Base-by-base conservation (phyloP, 2,329 filamentous ascomycete genomes). In the Fusarium tanahbumbuense region DNA sequence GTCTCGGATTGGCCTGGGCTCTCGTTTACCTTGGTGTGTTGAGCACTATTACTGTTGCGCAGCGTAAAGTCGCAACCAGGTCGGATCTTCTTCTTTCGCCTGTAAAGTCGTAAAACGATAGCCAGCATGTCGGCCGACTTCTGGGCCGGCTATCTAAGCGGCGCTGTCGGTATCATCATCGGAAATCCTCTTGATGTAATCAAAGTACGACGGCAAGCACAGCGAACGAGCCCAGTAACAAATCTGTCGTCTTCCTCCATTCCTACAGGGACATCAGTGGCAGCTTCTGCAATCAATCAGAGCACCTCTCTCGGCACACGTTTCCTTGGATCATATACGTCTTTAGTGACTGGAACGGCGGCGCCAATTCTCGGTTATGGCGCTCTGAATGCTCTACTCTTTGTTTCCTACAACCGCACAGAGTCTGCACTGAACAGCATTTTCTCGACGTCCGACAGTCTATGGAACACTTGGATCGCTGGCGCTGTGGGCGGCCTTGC, bases 291-390 rank as follows among this genome's bases (percentile, higher is more conserved):
- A 12, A 46, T 69, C 8, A 53, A 22, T 15, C 55, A 68, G 16
- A 28, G 40, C 40, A 30, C 55, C 15, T 49, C 57, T 7, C 32
- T 59, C n/a, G 63, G 66, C 27, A 30, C 64, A 34, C 64, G 71
- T 11, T 60, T 70, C 25, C 67, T 75, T 54, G 60, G 60, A 28
- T 78, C 73, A 37, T 78, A 79, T 13, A 75, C 79, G 32, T 77
- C 81, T 16, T 78, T 87, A 16, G 80, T 88, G 20, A 82, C 86
- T 11, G 95, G 95, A 68, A 89, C 92, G 13, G 92, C 94, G 25
- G 94, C 94, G 37, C 95, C 95, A 0, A 91, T 97, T 40, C 83
- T 97, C 7, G 93, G 93, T 72, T 97, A 97, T 80, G 95, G 95
- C 68, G 93, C 93, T 22, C 87, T 98, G 65, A 98, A 98, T 77